These are phyloP conservation scores for Mucor lusitanicus DNA, from an alignment of 371 early-diverging fungal genomes.

Conservation along the genomic window DNA sequence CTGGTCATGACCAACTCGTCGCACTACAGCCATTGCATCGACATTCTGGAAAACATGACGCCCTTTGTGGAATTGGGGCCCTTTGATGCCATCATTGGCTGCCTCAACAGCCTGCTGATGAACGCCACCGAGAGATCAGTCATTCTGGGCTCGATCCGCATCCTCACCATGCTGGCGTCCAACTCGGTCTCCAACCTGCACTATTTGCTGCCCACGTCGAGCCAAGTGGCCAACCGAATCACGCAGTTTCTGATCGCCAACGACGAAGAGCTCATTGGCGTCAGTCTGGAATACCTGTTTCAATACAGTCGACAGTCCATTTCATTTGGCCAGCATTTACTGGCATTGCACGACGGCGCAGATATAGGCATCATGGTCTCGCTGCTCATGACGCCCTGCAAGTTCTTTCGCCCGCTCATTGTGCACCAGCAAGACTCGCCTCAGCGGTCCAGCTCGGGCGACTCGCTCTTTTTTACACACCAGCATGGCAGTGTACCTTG, in stretches of 20 bases:
- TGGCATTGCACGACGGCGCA: conserved; percentile 49
- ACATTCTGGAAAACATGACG: conserved; percentile 71
- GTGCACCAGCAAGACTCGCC: conserved; percentile 1
- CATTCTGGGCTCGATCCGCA: conserved; percentile 64
- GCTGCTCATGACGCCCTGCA: conserved; percentile 42
- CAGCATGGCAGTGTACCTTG: conserved; percentile 22
- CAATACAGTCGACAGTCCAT: conserved; percentile 62
- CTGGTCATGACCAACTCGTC: conserved; percentile 56
- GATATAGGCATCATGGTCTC: conserved; percentile 56
- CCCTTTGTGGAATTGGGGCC: conserved; percentile 52
- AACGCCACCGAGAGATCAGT: conserved; percentile 60
- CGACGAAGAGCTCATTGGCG: conserved; percentile 73
- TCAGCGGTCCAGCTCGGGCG: conserved; percentile 5
- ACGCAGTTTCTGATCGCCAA: conserved; percentile 62
- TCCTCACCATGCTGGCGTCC: conserved; percentile 56
- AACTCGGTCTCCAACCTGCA: conserved; percentile 56
- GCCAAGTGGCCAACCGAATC: conserved; percentile 44
- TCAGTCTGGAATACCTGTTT: conserved; percentile 73
- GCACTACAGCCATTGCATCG: conserved; percentile 62
- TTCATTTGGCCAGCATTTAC: conserved; percentile 49
- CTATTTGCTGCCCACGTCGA: conserved; percentile 26
- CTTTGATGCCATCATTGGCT: conserved; percentile 41
- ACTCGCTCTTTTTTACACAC: background rate
- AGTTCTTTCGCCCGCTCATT: conserved; percentile 29
- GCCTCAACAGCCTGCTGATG: conserved; percentile 44